These are phyloP conservation scores for Malus hybrid DNA, from an alignment of 331 rosid species.

Conservation along the genomic window DNA sequence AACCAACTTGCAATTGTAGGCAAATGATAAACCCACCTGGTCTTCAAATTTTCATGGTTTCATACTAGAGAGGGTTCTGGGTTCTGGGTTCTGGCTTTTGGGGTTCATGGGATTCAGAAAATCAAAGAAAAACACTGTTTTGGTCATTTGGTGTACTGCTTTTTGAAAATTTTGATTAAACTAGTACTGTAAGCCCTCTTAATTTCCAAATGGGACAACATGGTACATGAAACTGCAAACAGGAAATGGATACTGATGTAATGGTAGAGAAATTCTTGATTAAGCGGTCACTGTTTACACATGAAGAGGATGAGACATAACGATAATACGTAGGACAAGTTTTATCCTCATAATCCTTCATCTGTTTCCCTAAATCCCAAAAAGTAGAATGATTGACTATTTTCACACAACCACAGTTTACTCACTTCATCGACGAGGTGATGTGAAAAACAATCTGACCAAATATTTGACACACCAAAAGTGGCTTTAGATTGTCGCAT, in stretches of 20 bases:
- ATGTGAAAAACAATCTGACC: neutral
- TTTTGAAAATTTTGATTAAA: neutral
- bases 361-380: no score
- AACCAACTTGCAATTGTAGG: neutral
- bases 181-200: neutral
- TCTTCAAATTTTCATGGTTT: neutral
- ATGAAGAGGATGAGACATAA: no score
- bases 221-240: neutral
- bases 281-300: no score
- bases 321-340: no score
- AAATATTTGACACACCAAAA: neutral
- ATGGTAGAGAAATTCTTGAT: no score
- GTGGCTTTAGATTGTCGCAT: slow-evolving; percentile 2
- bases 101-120: neutral
- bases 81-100: neutral
- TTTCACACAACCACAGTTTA: no score
- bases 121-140: neutral
- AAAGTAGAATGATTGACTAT: neutral
- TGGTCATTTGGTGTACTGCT: neutral
- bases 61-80: neutral
- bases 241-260: neutral
- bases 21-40: neutral
- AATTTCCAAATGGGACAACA: neutral
- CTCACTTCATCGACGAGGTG: neutral
- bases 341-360: no score